A percentile compares a stretch with the other conserved stretches of the same genome.
Conservation (phyloP, 768 basidiomycete species). For the Phanerochaete sordida region DNA sequence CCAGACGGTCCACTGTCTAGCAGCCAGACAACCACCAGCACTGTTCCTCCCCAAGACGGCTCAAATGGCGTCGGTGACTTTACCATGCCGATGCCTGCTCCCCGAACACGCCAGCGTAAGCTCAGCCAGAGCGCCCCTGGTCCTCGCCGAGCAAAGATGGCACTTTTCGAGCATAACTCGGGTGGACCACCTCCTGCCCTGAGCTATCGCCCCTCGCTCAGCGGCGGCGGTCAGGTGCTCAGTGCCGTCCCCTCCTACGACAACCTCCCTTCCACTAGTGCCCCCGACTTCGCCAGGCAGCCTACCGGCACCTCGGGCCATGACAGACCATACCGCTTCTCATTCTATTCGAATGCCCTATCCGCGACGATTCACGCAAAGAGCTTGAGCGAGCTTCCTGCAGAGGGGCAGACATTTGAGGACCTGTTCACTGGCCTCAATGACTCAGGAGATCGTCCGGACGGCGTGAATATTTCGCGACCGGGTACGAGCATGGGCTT, state of each 20-base stretch:
- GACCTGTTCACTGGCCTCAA: constrained; percentile 72
- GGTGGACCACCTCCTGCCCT: constrained; percentile 45
- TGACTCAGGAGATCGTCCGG: constrained; percentile 5
- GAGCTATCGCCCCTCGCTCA: constrained; percentile 28
- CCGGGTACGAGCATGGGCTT: constrained; percentile 3
- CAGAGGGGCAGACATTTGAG: constrained; percentile 89
- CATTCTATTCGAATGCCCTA: constrained; percentile 94
- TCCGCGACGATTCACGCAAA: constrained; percentile 94
- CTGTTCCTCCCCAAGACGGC: constrained; percentile 1
- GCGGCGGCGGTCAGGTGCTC: constrained; percentile 23
- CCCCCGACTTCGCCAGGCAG: constrained; percentile 3
- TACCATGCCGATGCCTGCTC: constrained; percentile 19
- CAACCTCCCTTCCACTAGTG: constrained; percentile 24
- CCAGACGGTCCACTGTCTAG: constrained; percentile 14
- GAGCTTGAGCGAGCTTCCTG: constrained; percentile 88
- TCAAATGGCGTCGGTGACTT: constrained; percentile 12
- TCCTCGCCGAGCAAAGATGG: constrained; percentile 81
- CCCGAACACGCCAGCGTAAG: constrained; percentile 71
- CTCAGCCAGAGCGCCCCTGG: constrained; percentile 77
- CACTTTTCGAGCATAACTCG: constrained; percentile 68
- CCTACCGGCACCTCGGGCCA: constrained; percentile 34
- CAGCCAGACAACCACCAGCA: constrained; percentile 5
- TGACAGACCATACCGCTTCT: constrained; percentile 94
- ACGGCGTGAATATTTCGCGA: constrained; percentile 1
- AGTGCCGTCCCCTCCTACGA: constrained; percentile 40